Base-by-base conservation (phyloP, 1,284 basidiomycete species). In the Ganoderma leucocontextum region DNA sequence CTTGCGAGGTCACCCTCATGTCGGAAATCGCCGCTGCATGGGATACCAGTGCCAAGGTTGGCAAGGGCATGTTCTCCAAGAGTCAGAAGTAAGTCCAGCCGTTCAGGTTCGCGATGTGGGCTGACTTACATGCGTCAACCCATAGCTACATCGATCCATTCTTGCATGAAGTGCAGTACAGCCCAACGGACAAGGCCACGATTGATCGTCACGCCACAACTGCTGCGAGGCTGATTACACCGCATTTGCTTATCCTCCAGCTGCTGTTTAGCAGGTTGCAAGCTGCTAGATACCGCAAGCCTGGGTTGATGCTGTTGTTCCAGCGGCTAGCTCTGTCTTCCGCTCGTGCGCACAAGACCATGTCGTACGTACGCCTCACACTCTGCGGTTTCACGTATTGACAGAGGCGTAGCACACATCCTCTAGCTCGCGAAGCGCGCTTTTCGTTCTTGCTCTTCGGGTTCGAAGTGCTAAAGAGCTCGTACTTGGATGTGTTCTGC, bases 231-330 rank as follows among this genome's bases (percentile, higher is more conserved):
- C 81, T 96, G 12, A 86, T 98, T 9, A 85, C 87, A 6, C 96
- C 97, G 0, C 98, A 99, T 81, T 85, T 89, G 0, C 86, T 97
- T 12, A 86, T 99, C 36, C 79, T 99, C 60, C 92, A 97, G 73
- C 92, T 99, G 82, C 82, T 99, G n/a, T 90, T 95, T 67, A 98
- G 95, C 78, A 90, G 97, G 44, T 87, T 98, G 76, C 96, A 99
- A 82, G 95, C 97, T 35, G 95, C 97, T 67, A 90, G 96, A 69
- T 98, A 98, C 82, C 87, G 93, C 52, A 88, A 93, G 69, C 90
- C 92, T 0, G 91, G 91, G 2, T 89, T 99, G 67, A 96, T 98
- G 86, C 87, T 94, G 59, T 84, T 97, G 19, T 89, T 97, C 63
- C 92, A 96, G 72, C 87, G 94, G 25, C 81, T 99, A 19, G 88